These are phyloP conservation scores for Kuraishia ogatae DNA, from an alignment of 805 yeast species.

Conservation along the genomic window DNA sequence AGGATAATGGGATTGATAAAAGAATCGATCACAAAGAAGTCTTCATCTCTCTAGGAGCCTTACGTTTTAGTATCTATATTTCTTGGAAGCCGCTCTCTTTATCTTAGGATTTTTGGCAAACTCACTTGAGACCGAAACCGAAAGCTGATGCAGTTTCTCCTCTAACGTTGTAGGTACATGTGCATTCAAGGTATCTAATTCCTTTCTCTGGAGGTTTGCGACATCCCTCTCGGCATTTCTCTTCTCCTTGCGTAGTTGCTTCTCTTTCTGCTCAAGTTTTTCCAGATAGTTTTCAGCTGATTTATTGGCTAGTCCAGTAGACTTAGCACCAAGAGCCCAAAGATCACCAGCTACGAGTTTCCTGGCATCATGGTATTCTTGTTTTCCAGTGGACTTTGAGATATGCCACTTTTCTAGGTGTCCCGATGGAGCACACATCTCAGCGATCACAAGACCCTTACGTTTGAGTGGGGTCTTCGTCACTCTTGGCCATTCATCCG, in stretches of 20 bases:
- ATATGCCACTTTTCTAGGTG: constrained; percentile 81
- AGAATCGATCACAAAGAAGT: no score
- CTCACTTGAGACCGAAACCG: constrained; percentile 12
- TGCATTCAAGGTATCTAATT: constrained; percentile 10
- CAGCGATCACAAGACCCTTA: constrained; percentile 75
- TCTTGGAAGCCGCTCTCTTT: neutral
- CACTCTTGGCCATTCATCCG: constrained; percentile 61
- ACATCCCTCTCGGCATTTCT: constrained; percentile 17
- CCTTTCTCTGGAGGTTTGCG: constrained; percentile 14
- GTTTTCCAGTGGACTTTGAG: constrained; percentile 67
- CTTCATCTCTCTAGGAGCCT: neutral
- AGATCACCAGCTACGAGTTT: constrained; percentile 78
- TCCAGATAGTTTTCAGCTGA: constrained; percentile 21
- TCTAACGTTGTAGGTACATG: constrained; percentile 13
- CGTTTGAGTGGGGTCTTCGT: constrained; percentile 64
- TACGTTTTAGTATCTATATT: neutral
- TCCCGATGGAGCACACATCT: constrained; percentile 75
- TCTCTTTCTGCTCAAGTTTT: constrained; percentile 25
- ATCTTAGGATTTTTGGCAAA: constrained; percentile 1
- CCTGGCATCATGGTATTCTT: constrained; percentile 82
- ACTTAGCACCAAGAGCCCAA: constrained; percentile 72
- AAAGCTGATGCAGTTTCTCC: constrained; percentile 4
- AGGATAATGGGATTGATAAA: neutral
- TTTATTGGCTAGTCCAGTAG: constrained; percentile 28
- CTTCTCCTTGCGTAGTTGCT: constrained; percentile 11